These are phyloP conservation scores for Lolium multiflorum DNA, from an alignment of 176 grass and related monocot genomes.

Conservation along the genomic window DNA sequence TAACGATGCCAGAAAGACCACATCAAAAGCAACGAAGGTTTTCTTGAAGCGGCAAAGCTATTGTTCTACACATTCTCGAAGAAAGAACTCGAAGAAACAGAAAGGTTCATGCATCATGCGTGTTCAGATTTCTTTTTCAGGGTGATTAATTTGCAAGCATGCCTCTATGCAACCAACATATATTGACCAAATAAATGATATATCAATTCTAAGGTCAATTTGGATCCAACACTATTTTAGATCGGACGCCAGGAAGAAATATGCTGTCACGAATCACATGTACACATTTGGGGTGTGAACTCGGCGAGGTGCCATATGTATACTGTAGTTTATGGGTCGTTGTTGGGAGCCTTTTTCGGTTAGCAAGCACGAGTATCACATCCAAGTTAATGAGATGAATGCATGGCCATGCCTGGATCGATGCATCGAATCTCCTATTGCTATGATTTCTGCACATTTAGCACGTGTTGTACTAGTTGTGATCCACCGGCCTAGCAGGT, in stretches of 20 bases:
- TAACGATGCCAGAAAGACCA: not conserved
- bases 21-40: not conserved
- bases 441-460: slow-evolving; percentile 4
- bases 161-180: no score
- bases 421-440: not conserved
- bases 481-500: not conserved
- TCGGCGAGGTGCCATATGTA: no score
- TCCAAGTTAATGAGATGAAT: not conserved
- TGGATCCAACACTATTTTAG: not conserved
- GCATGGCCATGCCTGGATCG: not conserved
- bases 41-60: not conserved
- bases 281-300: not conserved
- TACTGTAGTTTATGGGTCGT: no score
- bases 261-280: not conserved
- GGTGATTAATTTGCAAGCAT: not conserved
- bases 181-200: slow-evolving; percentile 5
- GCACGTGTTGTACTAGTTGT: not conserved
- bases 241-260: not conserved
- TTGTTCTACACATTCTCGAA: slow-evolving; percentile 39
- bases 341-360: not conserved
- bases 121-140: not conserved
- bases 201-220: not conserved
- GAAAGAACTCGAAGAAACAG: not conserved
- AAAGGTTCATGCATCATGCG: not conserved
- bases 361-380: not conserved